Base-by-base conservation (phyloP, 208 protist genomes). In the Leishmania aethiopica region DNA sequence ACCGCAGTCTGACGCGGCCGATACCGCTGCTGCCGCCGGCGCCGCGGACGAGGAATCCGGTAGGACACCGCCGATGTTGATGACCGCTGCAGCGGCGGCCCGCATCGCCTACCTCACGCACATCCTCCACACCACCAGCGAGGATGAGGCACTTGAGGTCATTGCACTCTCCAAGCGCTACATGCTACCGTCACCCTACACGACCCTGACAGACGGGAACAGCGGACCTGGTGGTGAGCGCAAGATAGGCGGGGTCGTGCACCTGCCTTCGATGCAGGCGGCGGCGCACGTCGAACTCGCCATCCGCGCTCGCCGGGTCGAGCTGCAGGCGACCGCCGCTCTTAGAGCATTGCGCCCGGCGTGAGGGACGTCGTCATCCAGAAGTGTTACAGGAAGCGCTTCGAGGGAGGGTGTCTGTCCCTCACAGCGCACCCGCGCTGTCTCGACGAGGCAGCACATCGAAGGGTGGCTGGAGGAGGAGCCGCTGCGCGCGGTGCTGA, bases 121-220 rank as follows among this genome's bases (percentile, higher is more conserved):
- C 55, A 72, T 55, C 45, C 49, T 57, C 0, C 85, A 75, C 60
- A 79, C 81, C 37, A 74, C 84, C 49, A 81, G 77, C 1, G 19
- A 74, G 28, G 77, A 8, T 28, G 93, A 92, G 60, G 82, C 77
- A 69, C 47, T 84, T 22, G 93, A 96, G 81, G 85, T 93, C 64
- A 62, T 80, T 28, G 84, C 78, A 37, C 79, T 95, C 37, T 93
- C 91, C 62, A 60, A 42, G 7, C 40, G 75, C 51, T 91, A 85
- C 82, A 64, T 77, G 69, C 53, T 95, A 49, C 88, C 89, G 25
- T 89, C 88, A 13, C 93, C 91, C 6, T 93, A 87, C 82, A 96
- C 93, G 6, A 84, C 86, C 32, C 88, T 95, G 74, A 82, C 80
- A 1, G 82, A 85, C 35, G 82, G 77, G 19, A 80, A 71, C 35